A percentile compares a stretch with the other conserved stretches of the same genome.
Evolutionary conservation across 2,329 filamentous ascomycete genomes (phyloP).

Genomic region (Xylariomycetidae sp.): DNA sequence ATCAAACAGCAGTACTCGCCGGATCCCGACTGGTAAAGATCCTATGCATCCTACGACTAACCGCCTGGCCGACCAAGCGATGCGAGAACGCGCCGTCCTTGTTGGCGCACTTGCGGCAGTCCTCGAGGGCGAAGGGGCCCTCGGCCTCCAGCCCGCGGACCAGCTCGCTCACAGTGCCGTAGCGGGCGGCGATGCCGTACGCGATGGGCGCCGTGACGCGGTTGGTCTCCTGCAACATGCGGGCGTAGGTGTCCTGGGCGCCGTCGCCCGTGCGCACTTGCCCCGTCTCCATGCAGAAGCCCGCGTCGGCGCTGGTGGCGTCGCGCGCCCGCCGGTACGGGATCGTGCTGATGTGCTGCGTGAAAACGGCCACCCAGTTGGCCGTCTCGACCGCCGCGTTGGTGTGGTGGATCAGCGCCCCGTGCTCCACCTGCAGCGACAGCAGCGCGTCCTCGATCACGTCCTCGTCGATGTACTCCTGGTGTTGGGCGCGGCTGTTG

Average conservation of each 20-base stretch:
- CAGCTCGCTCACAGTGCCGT: slow-evolving; percentile 50
- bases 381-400: slow-evolving; percentile 55
- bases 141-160: slow-evolving; percentile 50
- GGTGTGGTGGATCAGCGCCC: slow-evolving; percentile 65
- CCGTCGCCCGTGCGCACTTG: slow-evolving; percentile 68
- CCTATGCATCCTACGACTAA: slow-evolving; percentile 53
- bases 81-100: slow-evolving; percentile 52
- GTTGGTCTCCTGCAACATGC: slow-evolving; percentile 70
- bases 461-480: slow-evolving; percentile 58
- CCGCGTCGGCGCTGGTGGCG: slow-evolving; percentile 40
- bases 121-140: slow-evolving; percentile 58
- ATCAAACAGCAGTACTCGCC: slow-evolving; percentile 49
- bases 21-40: slow-evolving; percentile 55
- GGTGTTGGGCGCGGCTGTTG: slow-evolving; percentile 31
- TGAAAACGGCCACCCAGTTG: slow-evolving; percentile 67
- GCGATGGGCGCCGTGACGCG: slow-evolving; percentile 68
- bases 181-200: slow-evolving; percentile 59
- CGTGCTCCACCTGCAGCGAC: slow-evolving; percentile 61
- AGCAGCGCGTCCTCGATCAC: slow-evolving; percentile 65
- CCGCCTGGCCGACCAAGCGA: slow-evolving; percentile 47
- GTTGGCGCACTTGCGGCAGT: slow-evolving; percentile 52
- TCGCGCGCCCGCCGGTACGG: slow-evolving; percentile 59
- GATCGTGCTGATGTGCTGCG: slow-evolving; percentile 70
- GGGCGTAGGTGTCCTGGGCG: slow-evolving; percentile 59
- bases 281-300: slow-evolving; percentile 74